Evolutionary conservation across 75 land plant genomes (phyloP).

Genomic region (Selaginella moellendorffii): DNA sequence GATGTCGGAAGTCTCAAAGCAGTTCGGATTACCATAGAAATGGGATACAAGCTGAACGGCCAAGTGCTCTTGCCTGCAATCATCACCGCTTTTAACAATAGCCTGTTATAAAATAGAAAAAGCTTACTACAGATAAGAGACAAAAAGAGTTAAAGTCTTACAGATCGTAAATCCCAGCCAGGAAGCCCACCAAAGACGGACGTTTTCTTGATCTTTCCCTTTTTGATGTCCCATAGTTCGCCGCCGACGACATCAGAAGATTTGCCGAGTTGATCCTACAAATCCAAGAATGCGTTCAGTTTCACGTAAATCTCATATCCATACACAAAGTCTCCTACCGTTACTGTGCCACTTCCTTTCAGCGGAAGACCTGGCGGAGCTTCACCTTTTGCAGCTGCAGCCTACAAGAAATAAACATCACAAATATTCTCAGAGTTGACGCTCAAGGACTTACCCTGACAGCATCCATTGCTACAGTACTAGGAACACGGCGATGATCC

Average conservation of each 20-base stretch:
- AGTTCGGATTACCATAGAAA: constrained; percentile 59
- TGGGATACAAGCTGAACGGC: constrained; percentile 97
- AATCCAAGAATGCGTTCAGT: neutral
- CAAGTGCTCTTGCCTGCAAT: constrained; percentile 99
- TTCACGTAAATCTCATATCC: neutral
- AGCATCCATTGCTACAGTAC: constrained; percentile 98
- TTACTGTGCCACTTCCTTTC: constrained; percentile 60
- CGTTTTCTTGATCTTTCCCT: constrained; percentile 66
- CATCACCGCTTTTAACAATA: constrained; percentile 99
- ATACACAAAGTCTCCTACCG: constrained; percentile 14
- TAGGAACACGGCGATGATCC: constrained; percentile 97
- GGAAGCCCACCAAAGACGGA: constrained; percentile 61
- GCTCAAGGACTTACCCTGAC: constrained; percentile 66
- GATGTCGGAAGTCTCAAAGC: neutral
- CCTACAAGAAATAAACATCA: constrained; percentile 29
- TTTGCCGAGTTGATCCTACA: constrained; percentile 15
- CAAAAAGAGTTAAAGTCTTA: constrained; percentile 37
- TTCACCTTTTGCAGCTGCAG: constrained; percentile 96
- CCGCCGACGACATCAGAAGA: constrained; percentile 89
- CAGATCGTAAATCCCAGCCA: constrained; percentile 96
- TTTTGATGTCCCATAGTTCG: constrained; percentile 93
- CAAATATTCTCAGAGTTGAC: neutral
- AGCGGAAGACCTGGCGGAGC: constrained; percentile 93
- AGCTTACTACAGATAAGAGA: neutral
- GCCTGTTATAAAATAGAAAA: constrained; percentile 33